Base-by-base conservation (phyloP, 192 early-diverging fungal species). In the Gaertneriomyces semiglobifer region DNA sequence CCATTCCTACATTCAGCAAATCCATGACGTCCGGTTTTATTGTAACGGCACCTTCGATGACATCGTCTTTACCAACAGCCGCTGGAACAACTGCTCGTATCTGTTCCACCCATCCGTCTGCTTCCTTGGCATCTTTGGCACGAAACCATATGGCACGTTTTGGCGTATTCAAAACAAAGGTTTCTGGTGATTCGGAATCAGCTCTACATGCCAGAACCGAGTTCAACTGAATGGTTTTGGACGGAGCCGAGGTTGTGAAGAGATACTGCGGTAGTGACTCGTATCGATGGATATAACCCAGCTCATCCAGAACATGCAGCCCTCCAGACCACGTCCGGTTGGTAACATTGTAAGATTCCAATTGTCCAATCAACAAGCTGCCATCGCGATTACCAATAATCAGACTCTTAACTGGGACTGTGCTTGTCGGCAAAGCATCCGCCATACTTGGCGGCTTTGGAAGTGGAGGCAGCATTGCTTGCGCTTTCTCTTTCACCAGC, bases 61-160 rank as follows among this genome's bases (percentile, higher is more conserved):
- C 20, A 9, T 58, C 54, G n/a, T 58, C 40, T 8, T 14, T 18
- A 14, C 65, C 40, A 12, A 66, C 9, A 20, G 54, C 63, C 11
- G 60, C 46, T 10, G 68, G 60, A n/a, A 69, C 16, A 4, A 64
- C 60, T 16, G 48, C 11, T 33, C 60, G 45, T 25, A 71, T 71
- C 38, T 71, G 62, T 25, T 47, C 25, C n/a, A 71, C 53, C 69
- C 69, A 71, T 42, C 66, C 58, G 9, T 51, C 63, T 12, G 63
- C 62, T 19, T 71, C 69, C 4, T 39, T 10, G 10, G 53, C 53
- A n/a, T 65, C 58, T 3, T 63, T 51, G 18, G 63, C 52, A 8
- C 44, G 52, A 44, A 71, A 66, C 41, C 44, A 33, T 12, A 47
- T 7, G 10, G 12, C 42, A 6, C 55, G 69, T 48, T 71, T 71